Evolutionary conservation across 495 filamentous ascomycete species (phyloP).

Genomic region (Alectoria sarmentosa): DNA sequence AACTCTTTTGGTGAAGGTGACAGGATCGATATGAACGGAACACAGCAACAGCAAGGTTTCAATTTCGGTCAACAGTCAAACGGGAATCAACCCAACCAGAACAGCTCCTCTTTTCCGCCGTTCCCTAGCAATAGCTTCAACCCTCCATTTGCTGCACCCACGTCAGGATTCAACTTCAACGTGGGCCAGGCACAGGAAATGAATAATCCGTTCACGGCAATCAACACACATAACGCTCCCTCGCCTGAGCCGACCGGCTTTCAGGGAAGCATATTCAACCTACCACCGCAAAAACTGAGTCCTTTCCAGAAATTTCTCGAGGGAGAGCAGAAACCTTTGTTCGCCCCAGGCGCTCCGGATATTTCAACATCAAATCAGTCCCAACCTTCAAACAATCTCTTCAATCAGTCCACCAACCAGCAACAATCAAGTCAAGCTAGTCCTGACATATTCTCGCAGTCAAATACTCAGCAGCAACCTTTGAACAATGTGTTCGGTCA

Average conservation of each 20-base stretch:
- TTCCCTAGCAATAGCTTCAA: slow-evolving; percentile 36
- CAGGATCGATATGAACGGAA: slow-evolving; percentile 26
- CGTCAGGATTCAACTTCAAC: slow-evolving; percentile 9
- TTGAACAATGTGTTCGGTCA: slow-evolving; percentile 26
- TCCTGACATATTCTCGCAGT: slow-evolving; percentile 15
- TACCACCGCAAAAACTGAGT: slow-evolving; percentile 19
- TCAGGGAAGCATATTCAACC: slow-evolving; percentile 34
- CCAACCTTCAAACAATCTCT: slow-evolving; percentile 13
- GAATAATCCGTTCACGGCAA: slow-evolving; percentile 38
- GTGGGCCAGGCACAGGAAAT: slow-evolving; percentile 20
- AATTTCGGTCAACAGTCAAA: slow-evolving; percentile 13
- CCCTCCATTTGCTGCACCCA: slow-evolving; percentile 19
- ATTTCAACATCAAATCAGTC: slow-evolving; percentile 22
- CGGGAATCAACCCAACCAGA: slow-evolving; percentile 9
- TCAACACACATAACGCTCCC: slow-evolving; percentile 22
- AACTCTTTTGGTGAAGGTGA: slow-evolving; percentile 13
- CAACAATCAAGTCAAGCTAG: slow-evolving; percentile 10
- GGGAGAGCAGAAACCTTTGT: slow-evolving; percentile 10
- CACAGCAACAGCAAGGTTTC: slow-evolving; percentile 10
- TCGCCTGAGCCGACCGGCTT: slow-evolving; percentile 26
- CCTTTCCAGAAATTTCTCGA: background rate
- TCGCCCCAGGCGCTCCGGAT: slow-evolving; percentile 21
- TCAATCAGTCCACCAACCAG: slow-evolving; percentile 9
- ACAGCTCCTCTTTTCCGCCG: slow-evolving; percentile 32
- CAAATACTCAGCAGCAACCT: slow-evolving; percentile 18